Percentiles rank a stretch among this genome's conserved stretches.
phyloP scores from a whole-genome alignment of 169 alveolate species.

The Sarcocystis neurona region DNA sequence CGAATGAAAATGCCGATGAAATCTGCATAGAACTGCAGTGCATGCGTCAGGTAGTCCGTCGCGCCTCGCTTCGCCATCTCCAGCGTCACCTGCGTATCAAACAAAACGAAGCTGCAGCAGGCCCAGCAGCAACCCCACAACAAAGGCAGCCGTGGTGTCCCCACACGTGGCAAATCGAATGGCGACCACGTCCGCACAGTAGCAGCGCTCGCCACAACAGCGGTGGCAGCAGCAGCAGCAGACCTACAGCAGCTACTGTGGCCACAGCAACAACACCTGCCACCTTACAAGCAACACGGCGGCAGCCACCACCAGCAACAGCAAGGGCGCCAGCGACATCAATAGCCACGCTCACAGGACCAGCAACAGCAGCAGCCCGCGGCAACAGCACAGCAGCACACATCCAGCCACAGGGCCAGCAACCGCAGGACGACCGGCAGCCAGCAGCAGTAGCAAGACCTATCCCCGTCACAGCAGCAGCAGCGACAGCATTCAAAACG shows the following conservation, averaged over 20 bases:
- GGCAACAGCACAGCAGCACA: too few relatives aligned
- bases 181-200: background rate
- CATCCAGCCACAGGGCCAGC: too few relatives aligned
- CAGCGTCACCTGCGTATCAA: slow-evolving; percentile 59
- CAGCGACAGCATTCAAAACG: background rate
- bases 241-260: too few relatives aligned
- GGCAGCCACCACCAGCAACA: too few relatives aligned
- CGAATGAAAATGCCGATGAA: slow-evolving; percentile 34
- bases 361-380: too few relatives aligned
- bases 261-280: too few relatives aligned
- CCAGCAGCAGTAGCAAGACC: too few relatives aligned
- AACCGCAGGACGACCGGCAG: background rate
- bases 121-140: background rate
- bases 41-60: slow-evolving; percentile 52
- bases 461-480: too few relatives aligned
- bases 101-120: slow-evolving; percentile 38
- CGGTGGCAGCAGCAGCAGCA: too few relatives aligned
- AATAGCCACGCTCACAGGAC: too few relatives aligned
- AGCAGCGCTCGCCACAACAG: background rate
- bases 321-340: too few relatives aligned
- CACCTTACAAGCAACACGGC: too few relatives aligned
- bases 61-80: slow-evolving; percentile 33
- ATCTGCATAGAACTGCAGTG: slow-evolving; percentile 41
- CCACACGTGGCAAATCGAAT: background rate
- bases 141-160: background rate